Base-by-base conservation (phyloP, 2,329 filamentous ascomycete species). In the Apiospora arundinis region DNA sequence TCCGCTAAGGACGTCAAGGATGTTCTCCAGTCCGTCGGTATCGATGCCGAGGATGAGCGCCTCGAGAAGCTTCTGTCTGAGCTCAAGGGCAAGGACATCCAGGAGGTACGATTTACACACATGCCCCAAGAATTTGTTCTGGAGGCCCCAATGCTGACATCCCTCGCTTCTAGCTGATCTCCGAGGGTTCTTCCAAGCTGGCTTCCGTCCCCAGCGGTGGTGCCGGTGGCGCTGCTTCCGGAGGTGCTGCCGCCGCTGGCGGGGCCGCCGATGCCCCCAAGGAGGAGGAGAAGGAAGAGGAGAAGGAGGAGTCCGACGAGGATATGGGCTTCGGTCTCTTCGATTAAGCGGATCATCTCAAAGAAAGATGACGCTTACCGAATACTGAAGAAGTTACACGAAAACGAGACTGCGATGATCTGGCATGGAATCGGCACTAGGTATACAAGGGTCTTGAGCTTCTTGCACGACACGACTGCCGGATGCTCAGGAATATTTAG, bases 141-240 rank as follows among this genome's bases (percentile, higher is more conserved):
- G 25, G 2, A 71, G 32, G 11, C n/a, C 11, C 12, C 28, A 37
- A 28, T 37, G 75, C 76, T 77, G 69, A 78, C 76, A 72, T 69
- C 40, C 45, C 60, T 45, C 3, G 65, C 4, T 1, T 75, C 74
- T 79, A 98, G 96, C 88, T 99, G 86, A 98, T 99, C 85, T 80
- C 93, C 80, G 91, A 95, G 86, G 96, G 96, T 83, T 91, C 93
- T 77, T 82, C 88, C 86, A 99, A 99, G 92, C 94, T 99, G 81
- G 96, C 96, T 80, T 98, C 95, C 86, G 95, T 99, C 82, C 95
- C 96, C 85, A 94, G 93, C 81, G 96, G 95, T 81, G 95, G 95
- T 85, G 90, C 88, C 82, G 94, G 91, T 83, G 93, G 89, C 85
- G 88, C 87, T 80, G 89, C 88, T 83, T 90, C 86, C 82, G 92